Evolutionary conservation across 2,329 filamentous ascomycete species (phyloP), one percentile per base, ranked within the genome.

Genomic region (Penicillium sp.): DNA sequence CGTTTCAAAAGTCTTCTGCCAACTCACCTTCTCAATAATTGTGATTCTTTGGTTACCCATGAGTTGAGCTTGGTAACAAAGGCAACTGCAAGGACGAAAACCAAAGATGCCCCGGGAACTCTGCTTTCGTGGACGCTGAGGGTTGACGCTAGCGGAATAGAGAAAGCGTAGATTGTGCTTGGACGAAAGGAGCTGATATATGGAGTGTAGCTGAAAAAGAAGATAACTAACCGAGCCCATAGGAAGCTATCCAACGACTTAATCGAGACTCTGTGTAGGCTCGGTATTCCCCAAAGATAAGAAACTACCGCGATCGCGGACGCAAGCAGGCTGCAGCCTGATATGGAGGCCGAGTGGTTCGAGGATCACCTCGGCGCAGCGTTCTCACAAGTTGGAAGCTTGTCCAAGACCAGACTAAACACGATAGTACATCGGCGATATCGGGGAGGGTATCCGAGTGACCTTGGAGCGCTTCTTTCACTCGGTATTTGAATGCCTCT

Each of bases 181-280:
- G 27, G 13, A 2, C 45, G 38, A 10, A 16, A 34, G 2, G 11
- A n/a, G 2, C 9, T 5, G 4, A 49, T 10, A 14, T 49, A 54
- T 3, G 45, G 45, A 2, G 46, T 54, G 14, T 49, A 40, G 3
- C 4, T 13, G n/a, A 54, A 49, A 31, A 49, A 49, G 31, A 49
- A 54, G 13, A 54, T 54, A 3, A 11, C 45, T 21, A 54, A 10
- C 21, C 51, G 39, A 5, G 51, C 51, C n/a, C 44, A 54, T 11
- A 54, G 2, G 16, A 54, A 54, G n/a, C 46, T 40, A 9, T 54
- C 51, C 2, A 54, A 22, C 5, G 45, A 39, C 14, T 9, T 16
- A 1, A 54, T 49, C 5, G 51, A 54, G 5, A 54, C 31, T 18
- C 4, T 44, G 21, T 53, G 39, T n/a, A 54, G 32, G 10, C 10